A percentile compares a stretch with the other conserved stretches of the same genome.
phyloP scores from a whole-genome alignment of 345 rosid species.

The Erucastrum elatum region DNA sequence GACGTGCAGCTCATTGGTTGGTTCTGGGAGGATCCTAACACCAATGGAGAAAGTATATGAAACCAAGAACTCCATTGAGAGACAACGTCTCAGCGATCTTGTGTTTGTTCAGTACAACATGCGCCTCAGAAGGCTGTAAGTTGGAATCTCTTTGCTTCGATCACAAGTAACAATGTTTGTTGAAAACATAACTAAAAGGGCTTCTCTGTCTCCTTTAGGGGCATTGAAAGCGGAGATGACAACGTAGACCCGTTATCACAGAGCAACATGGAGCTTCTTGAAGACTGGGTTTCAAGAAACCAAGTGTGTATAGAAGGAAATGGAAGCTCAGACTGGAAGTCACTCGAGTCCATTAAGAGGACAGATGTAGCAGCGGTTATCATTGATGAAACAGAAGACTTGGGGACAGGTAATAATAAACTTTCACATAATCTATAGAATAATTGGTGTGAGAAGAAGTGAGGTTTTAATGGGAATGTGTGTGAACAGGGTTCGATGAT shows the following conservation, averaged over 20 bases:
- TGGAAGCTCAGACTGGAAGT: slow-evolving; percentile 68
- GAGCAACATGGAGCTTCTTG: slow-evolving; percentile 47
- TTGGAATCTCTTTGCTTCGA: slow-evolving; percentile 1
- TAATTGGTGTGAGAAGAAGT: not conserved
- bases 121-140: slow-evolving; percentile 69
- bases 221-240: slow-evolving; percentile 43
- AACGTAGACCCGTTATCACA: slow-evolving; percentile 54
- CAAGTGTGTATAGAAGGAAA: slow-evolving; percentile 51
- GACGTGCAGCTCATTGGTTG: slow-evolving; percentile 59
- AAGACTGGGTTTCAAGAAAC: slow-evolving; percentile 78
- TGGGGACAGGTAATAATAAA: slow-evolving; percentile 60
- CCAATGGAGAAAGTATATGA: slow-evolving; percentile 51
- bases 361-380: slow-evolving; percentile 43
- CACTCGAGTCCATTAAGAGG: slow-evolving; percentile 50
- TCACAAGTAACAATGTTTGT: not conserved
- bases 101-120: slow-evolving; percentile 80
- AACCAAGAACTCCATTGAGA: slow-evolving; percentile 74
- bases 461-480: slow-evolving; percentile 15
- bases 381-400: slow-evolving; percentile 60
- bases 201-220: slow-evolving; percentile 1
- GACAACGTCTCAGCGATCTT: slow-evolving; percentile 65
- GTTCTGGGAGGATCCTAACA: slow-evolving; percentile 44
- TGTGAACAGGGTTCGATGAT: slow-evolving; percentile 75
- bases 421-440: too few relatives aligned
- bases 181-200: slow-evolving; percentile 23